Base-by-base conservation (phyloP, 1,284 basidiomycete genomes). In the Rhodotorula sp. region DNA sequence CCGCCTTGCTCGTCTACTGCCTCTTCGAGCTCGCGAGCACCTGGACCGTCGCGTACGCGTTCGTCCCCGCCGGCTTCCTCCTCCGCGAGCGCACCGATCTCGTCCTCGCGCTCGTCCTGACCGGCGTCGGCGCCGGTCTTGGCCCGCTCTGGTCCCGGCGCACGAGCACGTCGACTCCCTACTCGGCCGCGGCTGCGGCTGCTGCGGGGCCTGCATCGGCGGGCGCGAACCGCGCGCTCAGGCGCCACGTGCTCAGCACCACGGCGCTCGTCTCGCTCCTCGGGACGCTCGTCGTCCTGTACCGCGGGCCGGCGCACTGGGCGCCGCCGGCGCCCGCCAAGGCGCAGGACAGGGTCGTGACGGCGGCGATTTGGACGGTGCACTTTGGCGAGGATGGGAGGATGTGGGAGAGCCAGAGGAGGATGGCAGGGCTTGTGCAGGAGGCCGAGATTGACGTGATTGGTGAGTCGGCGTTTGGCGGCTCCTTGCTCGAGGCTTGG, bases 291-390 rank as follows among this genome's bases (percentile, higher is more conserved):
- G 74, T 72, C 9, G 34, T 76, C 23, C 19, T 56, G 42, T 55
- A 64, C 49, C 66, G 64, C 27, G 17, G 34, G 4, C n/a, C n/a
- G n/a, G 50, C 57, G 12, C 44, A 42, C 44, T 41, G 17, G 25
- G 46, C 59, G 16, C 46, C 59, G 10, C 55, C 42, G 19, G 23
- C 48, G 55, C 91, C 92, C 3, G 88, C 88, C 81, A 87, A 88
- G 70, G 82, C 88, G 13, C 87, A 86, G 9, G 85, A 89, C 16
- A 85, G 90, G 27, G 84, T 92, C 27, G 84, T 96, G 58, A 90
- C 89, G n/a, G 89, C 90, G 16, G 94, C 92, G 2, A 94, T 97
- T 68, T 96, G 92, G 92, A 95, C 94, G 0, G 85, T 95, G 44
- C 93, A 96, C 81, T 96, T 96, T 34, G 77, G 67, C 2, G 19